Percentiles rank a stretch among this genome's conserved stretches.
phyloP scores from a whole-genome alignment of 331 rosid species.

The Cydonia oblonga region DNA sequence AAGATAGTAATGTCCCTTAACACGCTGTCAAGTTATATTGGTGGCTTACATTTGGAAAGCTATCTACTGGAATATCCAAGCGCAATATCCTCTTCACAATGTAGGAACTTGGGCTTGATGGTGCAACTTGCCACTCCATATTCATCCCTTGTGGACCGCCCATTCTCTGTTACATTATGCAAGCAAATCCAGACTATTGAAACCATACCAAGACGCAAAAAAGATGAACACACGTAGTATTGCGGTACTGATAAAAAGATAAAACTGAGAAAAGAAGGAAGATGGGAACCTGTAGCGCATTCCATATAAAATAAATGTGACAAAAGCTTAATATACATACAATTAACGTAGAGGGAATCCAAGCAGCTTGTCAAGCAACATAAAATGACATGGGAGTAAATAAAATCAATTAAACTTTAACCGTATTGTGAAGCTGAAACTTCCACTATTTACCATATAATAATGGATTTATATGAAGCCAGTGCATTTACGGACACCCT shows the following conservation, averaged over 20 bases:
- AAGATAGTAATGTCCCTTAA: background rate
- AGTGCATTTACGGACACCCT: constrained; percentile 4
- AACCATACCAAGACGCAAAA: background rate
- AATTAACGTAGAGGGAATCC: background rate
- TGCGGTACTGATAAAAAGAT: background rate
- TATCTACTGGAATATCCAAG: constrained; percentile 78
- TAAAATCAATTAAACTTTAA: background rate
- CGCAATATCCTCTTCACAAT: constrained; percentile 78
- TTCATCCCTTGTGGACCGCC: constrained; percentile 61
- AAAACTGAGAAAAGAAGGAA: background rate
- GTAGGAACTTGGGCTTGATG: constrained; percentile 60
- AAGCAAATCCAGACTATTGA: constrained; percentile 7
- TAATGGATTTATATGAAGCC: constrained; percentile 2
- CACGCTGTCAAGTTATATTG: background rate
- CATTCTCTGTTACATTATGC: constrained; percentile 39
- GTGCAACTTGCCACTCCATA: constrained; percentile 77
- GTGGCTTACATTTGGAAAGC: constrained; percentile 71
- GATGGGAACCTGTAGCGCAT: background rate
- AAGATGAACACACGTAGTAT: background rate
- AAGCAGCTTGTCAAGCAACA: background rate
- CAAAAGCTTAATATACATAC: background rate
- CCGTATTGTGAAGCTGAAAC: background rate
- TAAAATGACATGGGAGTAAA: background rate
- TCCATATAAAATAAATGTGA: background rate
- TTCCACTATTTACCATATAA: constrained; percentile 5